Evolutionary conservation across 2,329 filamentous ascomycete genomes (phyloP).

Genomic region (Arthrobotrys iridis): DNA sequence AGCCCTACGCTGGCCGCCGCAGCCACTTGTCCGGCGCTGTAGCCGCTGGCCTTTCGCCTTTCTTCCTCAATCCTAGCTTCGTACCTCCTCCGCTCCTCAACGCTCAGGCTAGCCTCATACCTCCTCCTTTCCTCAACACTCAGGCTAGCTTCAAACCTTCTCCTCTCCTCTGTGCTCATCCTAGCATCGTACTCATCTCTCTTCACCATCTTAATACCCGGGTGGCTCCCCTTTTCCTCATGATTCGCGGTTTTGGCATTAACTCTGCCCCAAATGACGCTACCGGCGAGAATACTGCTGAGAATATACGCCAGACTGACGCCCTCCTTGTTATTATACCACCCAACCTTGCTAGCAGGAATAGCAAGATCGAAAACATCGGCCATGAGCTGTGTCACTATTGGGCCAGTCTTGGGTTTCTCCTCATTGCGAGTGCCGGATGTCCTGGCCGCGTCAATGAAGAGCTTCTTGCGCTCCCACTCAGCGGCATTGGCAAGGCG

Average conservation of each 20-base stretch:
- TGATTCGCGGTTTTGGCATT: conserved; percentile 17
- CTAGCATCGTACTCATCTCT: conserved; percentile 25
- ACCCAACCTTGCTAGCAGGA: conserved; percentile 42
- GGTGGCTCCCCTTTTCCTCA: conserved; percentile 10
- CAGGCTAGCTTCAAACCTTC: conserved; percentile 4
- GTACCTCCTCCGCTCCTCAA: conserved; percentile 18
- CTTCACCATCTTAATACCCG: conserved; percentile 50
- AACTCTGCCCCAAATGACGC: conserved; percentile 51
- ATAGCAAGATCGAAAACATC: conserved; percentile 50
- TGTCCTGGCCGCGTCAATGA: conserved; percentile 42
- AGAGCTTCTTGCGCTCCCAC: conserved; percentile 48
- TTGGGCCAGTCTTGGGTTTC: conserved; percentile 8
- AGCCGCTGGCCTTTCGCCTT: neutral
- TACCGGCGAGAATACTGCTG: conserved; percentile 37
- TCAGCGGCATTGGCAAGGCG: conserved; percentile 42
- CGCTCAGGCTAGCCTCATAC: conserved; percentile 12
- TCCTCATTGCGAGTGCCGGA: conserved; percentile 17
- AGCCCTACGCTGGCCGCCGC: neutral
- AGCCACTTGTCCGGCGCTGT: neutral
- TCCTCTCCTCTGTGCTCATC: conserved; percentile 20
- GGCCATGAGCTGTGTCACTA: conserved; percentile 47
- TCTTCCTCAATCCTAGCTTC: conserved; percentile 14
- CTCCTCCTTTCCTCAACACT: neutral
- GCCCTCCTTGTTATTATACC: conserved; percentile 49
- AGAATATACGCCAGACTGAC: conserved; percentile 33